These are phyloP conservation scores for Conticribra guillardii DNA, from an alignment of 108 stramenopile genomes.

Conservation along the genomic window DNA sequence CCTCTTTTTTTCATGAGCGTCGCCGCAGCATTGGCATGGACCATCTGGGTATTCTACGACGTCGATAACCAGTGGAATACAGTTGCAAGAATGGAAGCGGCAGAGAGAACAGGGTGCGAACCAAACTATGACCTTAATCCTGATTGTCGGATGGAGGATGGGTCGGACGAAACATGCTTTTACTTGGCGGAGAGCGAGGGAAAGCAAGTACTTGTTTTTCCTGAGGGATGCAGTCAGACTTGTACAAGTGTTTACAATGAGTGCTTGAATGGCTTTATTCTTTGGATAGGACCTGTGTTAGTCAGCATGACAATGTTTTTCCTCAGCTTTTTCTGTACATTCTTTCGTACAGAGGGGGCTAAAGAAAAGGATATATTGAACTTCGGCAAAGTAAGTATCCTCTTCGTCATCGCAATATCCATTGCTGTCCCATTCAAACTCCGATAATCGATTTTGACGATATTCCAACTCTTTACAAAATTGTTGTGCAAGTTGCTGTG, in stretches of 20 bases:
- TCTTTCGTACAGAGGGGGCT: constrained; percentile 37
- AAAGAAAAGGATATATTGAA: constrained; percentile 46
- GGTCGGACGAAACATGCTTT: constrained; percentile 33
- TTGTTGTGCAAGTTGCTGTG: constrained; percentile 21
- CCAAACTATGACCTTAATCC: constrained; percentile 46
- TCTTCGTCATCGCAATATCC: not conserved
- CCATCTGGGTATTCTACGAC: constrained; percentile 38
- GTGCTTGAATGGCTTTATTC: constrained; percentile 51
- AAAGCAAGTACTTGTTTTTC: constrained; percentile 16
- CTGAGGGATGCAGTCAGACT: constrained; percentile 14
- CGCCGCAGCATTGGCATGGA: constrained; percentile 28
- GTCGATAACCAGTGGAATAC: constrained; percentile 48
- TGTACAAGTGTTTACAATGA: constrained; percentile 42
- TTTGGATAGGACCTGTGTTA: constrained; percentile 56
- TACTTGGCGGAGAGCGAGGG: constrained; percentile 7
- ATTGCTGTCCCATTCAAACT: not conserved
- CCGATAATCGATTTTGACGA: constrained; percentile 22
- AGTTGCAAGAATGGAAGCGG: constrained; percentile 16
- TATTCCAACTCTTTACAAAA: constrained; percentile 33
- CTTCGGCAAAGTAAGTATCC: constrained; percentile 43
- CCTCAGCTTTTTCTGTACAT: constrained; percentile 56
- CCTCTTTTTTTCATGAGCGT: constrained; percentile 47
- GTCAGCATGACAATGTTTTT: constrained; percentile 47
- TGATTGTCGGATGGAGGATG: constrained; percentile 29
- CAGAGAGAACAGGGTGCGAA: constrained; percentile 30